Evolutionary conservation across 2,329 filamentous ascomycete genomes (phyloP).

Genomic region (Colletotrichum shisoi): DNA sequence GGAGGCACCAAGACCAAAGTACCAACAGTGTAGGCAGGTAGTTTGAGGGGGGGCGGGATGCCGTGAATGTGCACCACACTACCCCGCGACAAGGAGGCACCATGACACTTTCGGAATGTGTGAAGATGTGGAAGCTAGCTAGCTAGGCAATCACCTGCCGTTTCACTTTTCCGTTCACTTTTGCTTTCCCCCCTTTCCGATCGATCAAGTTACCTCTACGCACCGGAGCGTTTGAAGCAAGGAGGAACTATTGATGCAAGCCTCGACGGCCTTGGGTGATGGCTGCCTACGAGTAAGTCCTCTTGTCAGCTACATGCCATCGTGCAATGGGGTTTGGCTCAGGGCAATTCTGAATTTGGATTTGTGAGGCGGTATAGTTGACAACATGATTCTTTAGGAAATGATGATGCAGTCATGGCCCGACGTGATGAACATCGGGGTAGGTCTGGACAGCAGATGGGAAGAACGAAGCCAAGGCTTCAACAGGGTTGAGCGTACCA

Average conservation of each 20-base stretch:
- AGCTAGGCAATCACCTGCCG: not conserved
- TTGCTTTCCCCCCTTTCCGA: not conserved
- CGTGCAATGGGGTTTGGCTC: not conserved
- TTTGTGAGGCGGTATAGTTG: not conserved
- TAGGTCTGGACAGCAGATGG: not conserved
- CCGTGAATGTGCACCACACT: not conserved
- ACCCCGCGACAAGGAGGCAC: not conserved
- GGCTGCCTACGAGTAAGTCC: not conserved
- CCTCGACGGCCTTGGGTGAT: not conserved
- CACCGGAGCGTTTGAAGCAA: not conserved
- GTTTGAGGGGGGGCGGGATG: not conserved
- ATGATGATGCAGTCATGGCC: not conserved
- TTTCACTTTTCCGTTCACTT: not conserved
- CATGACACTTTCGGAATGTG: not conserved
- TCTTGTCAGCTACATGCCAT: not conserved
- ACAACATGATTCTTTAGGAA: not conserved
- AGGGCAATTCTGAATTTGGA: not conserved
- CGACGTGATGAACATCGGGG: not conserved
- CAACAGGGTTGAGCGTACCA: not conserved
- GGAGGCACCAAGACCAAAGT: slow-evolving; percentile 8
- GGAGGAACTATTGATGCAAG: not conserved
- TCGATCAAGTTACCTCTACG: not conserved
- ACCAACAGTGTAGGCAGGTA: not conserved
- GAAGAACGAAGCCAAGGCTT: not conserved
- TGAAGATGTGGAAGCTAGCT: not conserved